phyloP scores from a whole-genome alignment of 768 basidiomycete genomes.

The Tylopilus intermedius region DNA sequence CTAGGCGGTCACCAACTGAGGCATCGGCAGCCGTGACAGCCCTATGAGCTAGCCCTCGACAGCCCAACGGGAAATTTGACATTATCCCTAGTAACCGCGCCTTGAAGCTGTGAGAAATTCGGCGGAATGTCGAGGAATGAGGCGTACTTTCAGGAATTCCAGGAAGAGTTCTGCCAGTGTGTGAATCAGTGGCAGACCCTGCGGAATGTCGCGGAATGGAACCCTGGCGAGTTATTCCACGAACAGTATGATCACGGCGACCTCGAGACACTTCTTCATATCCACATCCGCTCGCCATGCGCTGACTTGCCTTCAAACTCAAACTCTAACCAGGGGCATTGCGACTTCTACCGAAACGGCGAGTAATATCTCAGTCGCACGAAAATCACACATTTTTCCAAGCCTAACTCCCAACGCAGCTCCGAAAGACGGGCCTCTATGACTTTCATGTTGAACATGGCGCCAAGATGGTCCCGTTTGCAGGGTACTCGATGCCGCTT shows the following conservation, averaged over 20 bases:
- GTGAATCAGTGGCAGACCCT: not conserved
- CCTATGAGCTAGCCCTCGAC: not conserved
- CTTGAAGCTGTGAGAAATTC: too few species aligned
- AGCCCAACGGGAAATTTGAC: too few species aligned
- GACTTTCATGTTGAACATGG: slow-evolving; percentile 81
- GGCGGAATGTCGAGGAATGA: not conserved
- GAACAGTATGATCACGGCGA: slow-evolving; percentile 7
- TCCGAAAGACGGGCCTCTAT: slow-evolving; percentile 70
- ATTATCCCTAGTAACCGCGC: too few species aligned
- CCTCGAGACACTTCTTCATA: not conserved
- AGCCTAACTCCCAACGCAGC: slow-evolving; percentile 26
- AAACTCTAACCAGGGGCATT: slow-evolving; percentile 9
- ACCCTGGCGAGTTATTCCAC: not conserved
- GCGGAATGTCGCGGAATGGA: slow-evolving; percentile 2
- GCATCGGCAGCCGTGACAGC: not conserved
- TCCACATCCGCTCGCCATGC: slow-evolving; percentile 2
- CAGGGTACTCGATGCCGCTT: slow-evolving; percentile 93
- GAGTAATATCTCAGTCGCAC: slow-evolving; percentile 1
- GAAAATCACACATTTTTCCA: not conserved
- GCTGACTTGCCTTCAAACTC: not conserved
- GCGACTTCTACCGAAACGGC: slow-evolving; percentile 20
- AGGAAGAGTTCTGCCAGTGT: not conserved
- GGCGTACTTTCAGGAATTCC: too few species aligned
- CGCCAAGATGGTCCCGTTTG: slow-evolving; percentile 96
- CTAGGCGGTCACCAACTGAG: too few species aligned